Base-by-base conservation (phyloP, 371 early-diverging fungal genomes). In the Mucor plumbeus region DNA sequence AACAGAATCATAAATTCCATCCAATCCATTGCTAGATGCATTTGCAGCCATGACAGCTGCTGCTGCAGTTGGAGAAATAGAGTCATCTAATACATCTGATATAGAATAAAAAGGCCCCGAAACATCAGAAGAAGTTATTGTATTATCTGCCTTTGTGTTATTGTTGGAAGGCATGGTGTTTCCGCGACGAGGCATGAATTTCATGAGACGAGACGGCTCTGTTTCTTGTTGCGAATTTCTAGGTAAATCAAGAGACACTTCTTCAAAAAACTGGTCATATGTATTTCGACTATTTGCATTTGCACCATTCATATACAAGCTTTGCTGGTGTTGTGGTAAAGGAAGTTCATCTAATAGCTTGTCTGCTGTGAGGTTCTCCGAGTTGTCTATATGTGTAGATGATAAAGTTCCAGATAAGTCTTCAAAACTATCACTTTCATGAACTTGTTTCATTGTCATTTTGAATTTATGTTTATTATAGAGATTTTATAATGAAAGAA, bases 251-350 rank as follows among this genome's bases (percentile, higher is more conserved):
- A 84, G 55, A 5, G 84, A 84, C 1, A 84, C 84, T 62, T 84
- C 84, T 63, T 84, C 84, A 71, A 84, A 84, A 48, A 84, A 78
- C 47, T 84, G 82, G 38, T 84, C 84, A 44, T 84, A 84, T 5
- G 69, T 62, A 65, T 73, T 54, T 73, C 73, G 65, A 39, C 64
- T 64, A 50, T 57, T 8, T 15, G 62, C 65, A 26, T 36, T 56
- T 17, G 39, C 50, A 33, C 14, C 38, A 9, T 64, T 57, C 14
- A 64, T 50, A 47, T 68, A 63, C 10, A 64, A 35, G 33, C 59
- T 35, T 47, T 48, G 53, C 53, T 56, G 59, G 21, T 44, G 53
- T 33, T 63, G 47, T 58, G 62, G 53, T 26, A 64, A 55, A 9
- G 78, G 65, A 4, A 78, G 61, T 57, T 78, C 79, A 61, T 78